Conservation (phyloP, 495 filamentous ascomycete species). For the Neurospora sp. region DNA sequence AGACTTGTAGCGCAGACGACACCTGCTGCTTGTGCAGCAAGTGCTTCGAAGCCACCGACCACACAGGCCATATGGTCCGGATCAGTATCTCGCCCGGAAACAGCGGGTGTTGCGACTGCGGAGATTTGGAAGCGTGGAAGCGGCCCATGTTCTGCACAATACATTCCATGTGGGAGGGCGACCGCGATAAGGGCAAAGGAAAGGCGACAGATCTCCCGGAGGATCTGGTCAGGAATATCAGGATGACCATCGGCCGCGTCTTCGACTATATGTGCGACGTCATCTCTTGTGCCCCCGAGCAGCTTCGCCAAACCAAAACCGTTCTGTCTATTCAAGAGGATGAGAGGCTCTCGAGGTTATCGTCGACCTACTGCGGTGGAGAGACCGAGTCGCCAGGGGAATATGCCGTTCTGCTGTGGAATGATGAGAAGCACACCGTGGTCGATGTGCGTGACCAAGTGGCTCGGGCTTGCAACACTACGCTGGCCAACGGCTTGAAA, state of each 20-base stretch:
- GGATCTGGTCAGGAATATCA: conserved; percentile 63
- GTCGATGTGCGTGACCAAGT: conserved; percentile 85
- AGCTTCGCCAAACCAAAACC: conserved; percentile 77
- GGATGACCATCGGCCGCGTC: conserved; percentile 71
- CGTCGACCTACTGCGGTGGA: conserved; percentile 60
- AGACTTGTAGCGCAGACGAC: conserved; percentile 81
- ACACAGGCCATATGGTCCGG: conserved; percentile 84
- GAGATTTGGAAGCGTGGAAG: conserved; percentile 88
- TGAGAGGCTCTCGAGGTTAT: conserved; percentile 68
- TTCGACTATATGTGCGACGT: conserved; percentile 96
- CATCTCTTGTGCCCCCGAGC: conserved; percentile 93
- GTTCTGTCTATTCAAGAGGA: conserved; percentile 69
- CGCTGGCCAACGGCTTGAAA: conserved; percentile 54
- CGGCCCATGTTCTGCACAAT: conserved; percentile 85
- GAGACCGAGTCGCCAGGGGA: conserved; percentile 47
- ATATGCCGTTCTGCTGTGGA: conserved; percentile 88
- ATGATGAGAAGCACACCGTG: conserved; percentile 97
- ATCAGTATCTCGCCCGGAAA: conserved; percentile 80
- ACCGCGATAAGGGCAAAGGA: conserved; percentile 53
- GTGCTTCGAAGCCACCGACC: conserved; percentile 92
- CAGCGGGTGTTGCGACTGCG: conserved; percentile 94
- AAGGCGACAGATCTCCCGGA: conserved; percentile 53
- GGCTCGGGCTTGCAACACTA: conserved; percentile 73
- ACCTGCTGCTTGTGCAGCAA: conserved; percentile 79
- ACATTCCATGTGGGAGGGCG: conserved; percentile 55